Base-by-base conservation (phyloP, 208 protist species). In the Trypanosoma brucei region DNA sequence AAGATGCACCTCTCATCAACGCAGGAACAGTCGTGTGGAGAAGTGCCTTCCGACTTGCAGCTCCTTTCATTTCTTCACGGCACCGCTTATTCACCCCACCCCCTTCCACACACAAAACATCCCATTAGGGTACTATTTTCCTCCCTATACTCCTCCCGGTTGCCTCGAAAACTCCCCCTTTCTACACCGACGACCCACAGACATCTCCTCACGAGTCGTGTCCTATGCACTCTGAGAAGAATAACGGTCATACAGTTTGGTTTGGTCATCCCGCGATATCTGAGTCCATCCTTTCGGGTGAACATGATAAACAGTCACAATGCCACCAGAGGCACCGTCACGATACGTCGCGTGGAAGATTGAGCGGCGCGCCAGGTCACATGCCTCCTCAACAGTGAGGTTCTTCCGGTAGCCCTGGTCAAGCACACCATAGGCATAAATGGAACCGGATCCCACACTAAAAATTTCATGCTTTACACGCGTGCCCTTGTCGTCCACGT, bases 341-440 rank as follows among this genome's bases (percentile, higher is more conserved):
- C 98, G 81, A 83, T 99, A 97, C 30, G 97, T 99, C 14, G 99
- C 99, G 78, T 99, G 97, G 78, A 98, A 99, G 76, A 99, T 99
- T 45, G 99, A 95, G 33, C 97, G 84, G 34, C 98, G 89, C 13
- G 96, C 99, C 22, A 99, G 83, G 54, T 98, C 98, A 68, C 88
- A 88, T 8, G 98, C 99, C 49, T 99, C 96, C 76, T 99, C 98
- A 8, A 95, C 88, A 8, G 72, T 83, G n/a, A 99, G 75, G 57
- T 99, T 87, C 60, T 83, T 88, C 54, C 82, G 63, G 82, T 98
- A 99, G 46, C 94, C 96, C 8, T 81, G 72, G 83, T 99, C 99
- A 33, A 99, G 86, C 40, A 97, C 89, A 88, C 98, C 98, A 78
- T 99, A 99, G 7, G 99, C 99, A 78, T 99, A 99, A 38, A 98